Conservation (phyloP, 352 stramenopile species). For the Globisporangium alternatum region DNA sequence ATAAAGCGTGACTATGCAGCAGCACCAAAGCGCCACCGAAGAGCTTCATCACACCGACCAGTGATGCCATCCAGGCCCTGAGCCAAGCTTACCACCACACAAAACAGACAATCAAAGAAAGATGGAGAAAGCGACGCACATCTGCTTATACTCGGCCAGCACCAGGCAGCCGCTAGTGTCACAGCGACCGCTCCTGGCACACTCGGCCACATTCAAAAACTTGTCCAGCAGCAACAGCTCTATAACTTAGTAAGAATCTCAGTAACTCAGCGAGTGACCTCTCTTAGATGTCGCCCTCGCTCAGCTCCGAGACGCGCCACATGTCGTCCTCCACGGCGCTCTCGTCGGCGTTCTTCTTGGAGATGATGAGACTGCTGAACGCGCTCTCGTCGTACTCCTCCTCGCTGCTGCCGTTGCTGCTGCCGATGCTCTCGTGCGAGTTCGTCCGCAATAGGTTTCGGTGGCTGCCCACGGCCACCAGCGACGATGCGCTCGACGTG, state of each 20-base stretch:
- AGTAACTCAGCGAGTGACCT: background rate
- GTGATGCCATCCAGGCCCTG: too few species aligned
- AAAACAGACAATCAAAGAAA: too few species aligned
- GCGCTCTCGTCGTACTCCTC: slow-evolving; percentile 23
- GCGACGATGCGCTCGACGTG: slow-evolving; percentile 22
- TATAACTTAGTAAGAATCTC: slow-evolving; percentile 12
- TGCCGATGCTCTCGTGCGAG: slow-evolving; percentile 19
- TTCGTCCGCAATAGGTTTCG: background rate
- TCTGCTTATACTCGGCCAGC: too few species aligned
- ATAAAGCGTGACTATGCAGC: too few species aligned
- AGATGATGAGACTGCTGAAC: slow-evolving; percentile 13
- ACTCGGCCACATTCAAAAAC: background rate
- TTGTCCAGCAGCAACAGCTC: background rate
- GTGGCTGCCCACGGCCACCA: background rate
- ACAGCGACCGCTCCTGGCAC: too few species aligned
- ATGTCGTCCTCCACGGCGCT: background rate
- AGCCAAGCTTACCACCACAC: too few species aligned
- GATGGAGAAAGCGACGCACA: too few species aligned
- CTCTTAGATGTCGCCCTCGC: slow-evolving; percentile 37
- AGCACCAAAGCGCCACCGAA: too few species aligned
- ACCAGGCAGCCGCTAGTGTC: too few species aligned
- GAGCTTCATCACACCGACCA: too few species aligned
- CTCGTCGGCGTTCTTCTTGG: background rate
- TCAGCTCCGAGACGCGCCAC: slow-evolving; percentile 34
- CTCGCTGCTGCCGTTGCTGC: slow-evolving; percentile 13